These are phyloP conservation scores for Tetrapisispora taiwanensis DNA, from an alignment of 805 yeast genomes.

Conservation along the genomic window DNA sequence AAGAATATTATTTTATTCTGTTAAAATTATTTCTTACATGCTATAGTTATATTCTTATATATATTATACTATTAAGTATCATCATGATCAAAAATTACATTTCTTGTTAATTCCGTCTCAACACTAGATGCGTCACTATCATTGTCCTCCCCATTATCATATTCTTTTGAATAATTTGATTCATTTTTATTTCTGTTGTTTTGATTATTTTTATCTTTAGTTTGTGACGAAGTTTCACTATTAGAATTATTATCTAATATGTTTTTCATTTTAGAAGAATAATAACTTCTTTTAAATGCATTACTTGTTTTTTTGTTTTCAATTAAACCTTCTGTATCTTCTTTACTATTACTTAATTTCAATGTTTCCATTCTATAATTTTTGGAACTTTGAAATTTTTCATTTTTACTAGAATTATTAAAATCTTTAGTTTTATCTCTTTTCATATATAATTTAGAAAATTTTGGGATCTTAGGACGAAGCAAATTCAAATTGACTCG, in stretches of 20 bases:
- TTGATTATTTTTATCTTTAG: not conserved
- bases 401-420: not conserved
- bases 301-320: no score
- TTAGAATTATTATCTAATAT: no score
- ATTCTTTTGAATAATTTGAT: not conserved
- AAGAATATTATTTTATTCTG: no score
- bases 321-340: not conserved
- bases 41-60: no score
- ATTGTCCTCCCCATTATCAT: not conserved
- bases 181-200: not conserved
- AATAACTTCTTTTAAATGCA: no score
- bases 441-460: not conserved
- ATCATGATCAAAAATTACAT: conserved; percentile 20
- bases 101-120: conserved; percentile 26
- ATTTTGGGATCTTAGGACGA: not conserved
- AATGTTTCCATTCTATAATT: not conserved
- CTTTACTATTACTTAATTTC: not conserved
- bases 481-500: not conserved
- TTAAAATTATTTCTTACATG: no score
- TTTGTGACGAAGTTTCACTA: no score
- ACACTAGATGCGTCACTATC: conserved; percentile 8
- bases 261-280: no score
- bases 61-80: not conserved
- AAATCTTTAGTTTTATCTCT: not conserved
- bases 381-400: not conserved